Percentiles rank a stretch among this genome's conserved stretches.
Evolutionary conservation across 805 yeast species (phyloP).

Genomic region (Yamadazyma olivae): DNA sequence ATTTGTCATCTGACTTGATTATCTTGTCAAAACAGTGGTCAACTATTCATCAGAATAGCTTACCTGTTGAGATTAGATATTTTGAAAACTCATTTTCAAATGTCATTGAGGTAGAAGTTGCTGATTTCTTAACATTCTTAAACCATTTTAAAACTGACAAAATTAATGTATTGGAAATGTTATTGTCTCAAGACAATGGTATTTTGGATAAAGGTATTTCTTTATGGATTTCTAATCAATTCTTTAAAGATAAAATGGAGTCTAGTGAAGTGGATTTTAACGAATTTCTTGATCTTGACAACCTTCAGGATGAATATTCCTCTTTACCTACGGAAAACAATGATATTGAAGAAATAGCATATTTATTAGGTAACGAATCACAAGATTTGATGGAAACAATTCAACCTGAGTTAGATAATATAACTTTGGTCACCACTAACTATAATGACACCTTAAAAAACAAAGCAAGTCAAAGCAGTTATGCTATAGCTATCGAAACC

Average conservation of each 20-base stretch:
- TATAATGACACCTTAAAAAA: constrained; percentile 3
- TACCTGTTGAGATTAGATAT: constrained; percentile 3
- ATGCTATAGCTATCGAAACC: constrained; percentile 43
- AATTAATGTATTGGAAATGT: background rate
- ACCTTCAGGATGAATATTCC: constrained; percentile 9
- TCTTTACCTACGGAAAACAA: background rate
- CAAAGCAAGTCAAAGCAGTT: constrained; percentile 22
- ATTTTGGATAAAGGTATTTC: constrained; percentile 12
- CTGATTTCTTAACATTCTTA: constrained; percentile 5
- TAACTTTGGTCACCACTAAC: constrained; percentile 6
- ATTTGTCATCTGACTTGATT: constrained; percentile 14
- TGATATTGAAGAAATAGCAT: constrained; percentile 21
- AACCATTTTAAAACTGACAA: background rate
- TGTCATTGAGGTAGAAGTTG: constrained; percentile 19
- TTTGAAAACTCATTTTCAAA: constrained; percentile 17
- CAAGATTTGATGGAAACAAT: constrained; percentile 39
- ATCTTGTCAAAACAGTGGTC: constrained; percentile 11
- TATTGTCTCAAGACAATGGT: background rate
- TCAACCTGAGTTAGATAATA: constrained; percentile 16
- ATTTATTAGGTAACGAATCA: constrained; percentile 32
- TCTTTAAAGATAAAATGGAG: constrained; percentile 3
- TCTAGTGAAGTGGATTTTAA: constrained; percentile 11
- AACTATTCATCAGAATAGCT: background rate
- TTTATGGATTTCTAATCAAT: constrained; percentile 32
- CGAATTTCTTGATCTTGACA: constrained; percentile 16